Evolutionary conservation across 768 basidiomycete genomes (phyloP), one percentile per base, ranked within the genome.

Genomic region (Boletus eberwhitei): DNA sequence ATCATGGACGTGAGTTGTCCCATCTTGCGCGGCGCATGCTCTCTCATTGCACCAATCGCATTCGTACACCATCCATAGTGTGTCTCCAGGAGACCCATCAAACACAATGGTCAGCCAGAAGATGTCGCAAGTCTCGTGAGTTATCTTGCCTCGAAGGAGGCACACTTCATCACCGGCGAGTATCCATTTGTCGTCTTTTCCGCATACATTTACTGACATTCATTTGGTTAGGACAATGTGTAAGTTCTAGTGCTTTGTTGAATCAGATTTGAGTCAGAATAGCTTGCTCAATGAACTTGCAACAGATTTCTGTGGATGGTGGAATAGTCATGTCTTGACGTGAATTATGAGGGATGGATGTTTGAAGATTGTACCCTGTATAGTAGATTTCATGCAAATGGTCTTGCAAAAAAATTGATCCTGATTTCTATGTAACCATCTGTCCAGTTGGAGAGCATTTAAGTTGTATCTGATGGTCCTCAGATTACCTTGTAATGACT

Each of bases 71-170:
- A n/a, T 29, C 13, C 11, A 21, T 35, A 61, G 60, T 13, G 21
- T 4, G 1, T 44, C 1, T 5, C 19, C n/a, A 44, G 26, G 17
- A 43, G 21, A 32, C 45, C 61, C 19, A 49, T 64, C 24, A 50
- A 59, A 47, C 39, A 51, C 5, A 36, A 46, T 0, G 71, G 66
- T 26, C 57, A 70, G 39, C 68, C 72, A 4, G 68, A 73, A 35
- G 73, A 73, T 36, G 51, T 75, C 11, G 73, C 75, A 24, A 60
- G 61, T 9, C n/a, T 70, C 6, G 72, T 75, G 0, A 74, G 74
- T 9, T 75, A 66, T 48, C 61, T 76, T 16, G 73, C 66, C 6
- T 74, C 73, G 9, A 66, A 72, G 21, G 71, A 68, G n/a, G 65
- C 74, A 6, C 64, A 68, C 16, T 73, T 73, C 50, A 62, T 76